A percentile compares a stretch with the other conserved stretches of the same genome.
phyloP scores from a whole-genome alignment of 768 basidiomycete species.

The Megacollybia marginata region DNA sequence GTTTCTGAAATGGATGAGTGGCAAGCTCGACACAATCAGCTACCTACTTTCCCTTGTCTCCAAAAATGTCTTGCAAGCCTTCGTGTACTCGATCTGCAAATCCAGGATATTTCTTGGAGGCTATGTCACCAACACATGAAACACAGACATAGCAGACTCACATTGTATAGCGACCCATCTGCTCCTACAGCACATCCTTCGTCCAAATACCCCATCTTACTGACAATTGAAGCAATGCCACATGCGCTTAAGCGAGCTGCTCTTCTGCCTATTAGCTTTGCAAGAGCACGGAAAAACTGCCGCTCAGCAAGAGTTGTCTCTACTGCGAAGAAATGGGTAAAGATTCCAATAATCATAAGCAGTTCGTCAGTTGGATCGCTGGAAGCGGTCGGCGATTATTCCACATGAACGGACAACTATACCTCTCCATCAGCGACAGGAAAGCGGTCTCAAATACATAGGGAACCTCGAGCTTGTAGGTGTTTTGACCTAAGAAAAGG shows the following conservation, averaged over 20 bases:
- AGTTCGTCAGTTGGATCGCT: conserved; percentile 96
- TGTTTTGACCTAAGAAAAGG: conserved; percentile 96
- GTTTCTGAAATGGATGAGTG: conserved; percentile 30
- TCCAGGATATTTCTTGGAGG: conserved; percentile 88
- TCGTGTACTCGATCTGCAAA: conserved; percentile 92
- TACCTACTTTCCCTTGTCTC: conserved; percentile 85
- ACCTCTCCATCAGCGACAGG: conserved; percentile 95
- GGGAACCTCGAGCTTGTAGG: conserved; percentile 93
- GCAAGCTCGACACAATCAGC: not conserved
- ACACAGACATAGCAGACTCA: conserved; percentile 27
- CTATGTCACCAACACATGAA: not conserved
- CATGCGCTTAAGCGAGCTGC: conserved; percentile 90
- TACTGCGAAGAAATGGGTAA: conserved; percentile 93
- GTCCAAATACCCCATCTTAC: conserved; percentile 90
- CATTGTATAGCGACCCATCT: conserved; percentile 94
- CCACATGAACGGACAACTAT: conserved; percentile 5
- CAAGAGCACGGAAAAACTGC: conserved; percentile 93
- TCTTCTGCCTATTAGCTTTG: conserved; percentile 81
- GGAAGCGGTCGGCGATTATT: conserved; percentile 1
- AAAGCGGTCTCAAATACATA: conserved; percentile 96
- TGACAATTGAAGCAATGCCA: conserved; percentile 94
- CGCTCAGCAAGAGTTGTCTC: conserved; percentile 96
- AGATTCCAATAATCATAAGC: conserved; percentile 94
- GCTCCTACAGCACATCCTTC: conserved; percentile 86
- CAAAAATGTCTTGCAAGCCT: conserved; percentile 90